phyloP scores from a whole-genome alignment of 257 asterid species.

The Buddleja alternifolia region DNA sequence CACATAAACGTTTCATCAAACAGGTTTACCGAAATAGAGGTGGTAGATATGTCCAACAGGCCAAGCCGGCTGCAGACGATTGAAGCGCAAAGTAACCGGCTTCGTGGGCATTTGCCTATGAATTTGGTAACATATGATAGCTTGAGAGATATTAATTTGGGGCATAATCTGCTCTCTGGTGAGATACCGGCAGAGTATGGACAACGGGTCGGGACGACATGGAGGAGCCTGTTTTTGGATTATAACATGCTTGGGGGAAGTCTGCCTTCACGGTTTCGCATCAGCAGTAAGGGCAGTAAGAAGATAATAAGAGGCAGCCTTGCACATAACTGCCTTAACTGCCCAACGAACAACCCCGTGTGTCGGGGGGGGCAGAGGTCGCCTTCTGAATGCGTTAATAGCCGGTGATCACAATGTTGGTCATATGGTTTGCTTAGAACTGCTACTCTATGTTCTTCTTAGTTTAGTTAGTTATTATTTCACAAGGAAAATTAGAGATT shows the following conservation, averaged over 20 bases:
- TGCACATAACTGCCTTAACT: slow-evolving; percentile 50
- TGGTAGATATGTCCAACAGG: slow-evolving; percentile 17
- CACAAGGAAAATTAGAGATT: neutral
- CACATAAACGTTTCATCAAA: slow-evolving; percentile 40
- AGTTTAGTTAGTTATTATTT: no score
- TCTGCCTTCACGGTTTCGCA: slow-evolving; percentile 33
- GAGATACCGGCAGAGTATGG: slow-evolving; percentile 45
- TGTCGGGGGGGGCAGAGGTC: slow-evolving; percentile 54
- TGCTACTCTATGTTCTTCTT: no score
- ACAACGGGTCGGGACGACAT: slow-evolving; percentile 21
- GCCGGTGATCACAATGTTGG: no score
- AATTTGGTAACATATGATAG: slow-evolving; percentile 38
- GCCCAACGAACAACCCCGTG: slow-evolving; percentile 29
- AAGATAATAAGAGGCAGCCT: slow-evolving; percentile 37
- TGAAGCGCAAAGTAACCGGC: slow-evolving; percentile 38
- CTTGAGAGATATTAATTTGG: slow-evolving; percentile 42
- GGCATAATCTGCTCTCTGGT: slow-evolving; percentile 47
- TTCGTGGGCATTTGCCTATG: slow-evolving; percentile 44
- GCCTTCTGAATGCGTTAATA: slow-evolving; percentile 39
- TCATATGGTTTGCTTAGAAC: no score
- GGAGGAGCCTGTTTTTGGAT: slow-evolving; percentile 46
- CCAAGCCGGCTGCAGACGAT: slow-evolving; percentile 34
- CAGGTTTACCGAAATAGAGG: slow-evolving; percentile 36
- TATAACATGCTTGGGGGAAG: slow-evolving; percentile 49
- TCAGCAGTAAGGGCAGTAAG: neutral